A percentile compares a stretch with the other conserved stretches of the same genome.
Conservation (phyloP, 2,329 filamentous ascomycete genomes). For the Teratosphaeria zuluensis region DNA sequence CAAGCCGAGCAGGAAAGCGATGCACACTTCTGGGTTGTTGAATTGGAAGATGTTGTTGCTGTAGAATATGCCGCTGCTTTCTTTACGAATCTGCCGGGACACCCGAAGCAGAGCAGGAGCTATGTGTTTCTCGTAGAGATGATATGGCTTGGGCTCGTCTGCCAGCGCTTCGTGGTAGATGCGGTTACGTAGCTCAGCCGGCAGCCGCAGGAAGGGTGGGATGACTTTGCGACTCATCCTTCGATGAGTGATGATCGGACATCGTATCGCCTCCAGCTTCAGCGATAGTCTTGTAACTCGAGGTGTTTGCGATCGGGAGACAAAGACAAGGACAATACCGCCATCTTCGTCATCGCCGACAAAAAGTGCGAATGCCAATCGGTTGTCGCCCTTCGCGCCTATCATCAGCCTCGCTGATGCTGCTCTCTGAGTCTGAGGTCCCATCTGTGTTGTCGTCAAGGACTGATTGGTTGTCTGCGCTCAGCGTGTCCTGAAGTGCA, state of each 20-base stretch:
- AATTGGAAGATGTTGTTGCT: constrained; percentile 2
- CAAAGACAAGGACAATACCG: background rate
- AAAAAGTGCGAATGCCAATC: background rate
- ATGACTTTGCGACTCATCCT: background rate
- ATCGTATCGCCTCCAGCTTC: background rate
- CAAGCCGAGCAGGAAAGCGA: background rate
- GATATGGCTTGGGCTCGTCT: background rate
- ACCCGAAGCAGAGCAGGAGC: constrained; percentile 1
- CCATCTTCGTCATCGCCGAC: background rate
- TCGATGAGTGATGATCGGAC: background rate
- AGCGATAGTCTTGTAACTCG: background rate
- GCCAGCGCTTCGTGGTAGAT: constrained; percentile 1
- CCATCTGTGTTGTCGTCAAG: background rate
- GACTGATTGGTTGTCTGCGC: background rate
- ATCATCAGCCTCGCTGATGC: background rate
- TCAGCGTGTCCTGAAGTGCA: background rate
- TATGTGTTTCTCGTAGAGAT: background rate
- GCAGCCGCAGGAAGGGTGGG: constrained; percentile 1
- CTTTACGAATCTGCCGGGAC: background rate
- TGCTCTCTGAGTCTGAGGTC: background rate
- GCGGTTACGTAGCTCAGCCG: constrained; percentile 2
- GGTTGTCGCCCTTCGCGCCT: background rate
- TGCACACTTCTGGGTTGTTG: background rate
- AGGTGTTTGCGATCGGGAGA: background rate
- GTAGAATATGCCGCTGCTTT: constrained; percentile 3